Conservation (phyloP, 1,284 basidiomycete genomes). For the Xanthoconium separans region DNA sequence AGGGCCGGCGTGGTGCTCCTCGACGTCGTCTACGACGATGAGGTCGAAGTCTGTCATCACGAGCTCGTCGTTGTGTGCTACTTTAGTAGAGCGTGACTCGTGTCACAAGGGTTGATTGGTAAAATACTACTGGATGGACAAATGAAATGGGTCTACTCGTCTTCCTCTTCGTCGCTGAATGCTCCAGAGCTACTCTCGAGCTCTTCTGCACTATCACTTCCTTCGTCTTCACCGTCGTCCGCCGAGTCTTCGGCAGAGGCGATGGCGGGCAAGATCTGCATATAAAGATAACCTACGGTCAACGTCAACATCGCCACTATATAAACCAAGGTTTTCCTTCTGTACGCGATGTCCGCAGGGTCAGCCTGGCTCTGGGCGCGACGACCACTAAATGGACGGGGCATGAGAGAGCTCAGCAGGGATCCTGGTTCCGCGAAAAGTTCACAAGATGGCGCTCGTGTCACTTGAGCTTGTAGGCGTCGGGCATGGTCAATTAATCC, state of each 20-base stretch:
- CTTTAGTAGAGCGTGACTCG: slow-evolving; percentile 13
- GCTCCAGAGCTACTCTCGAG: slow-evolving; percentile 4
- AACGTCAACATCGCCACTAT: slow-evolving; percentile 25
- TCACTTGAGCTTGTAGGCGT: slow-evolving; percentile 41
- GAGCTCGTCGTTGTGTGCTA: too few species aligned
- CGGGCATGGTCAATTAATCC: slow-evolving; percentile 55
- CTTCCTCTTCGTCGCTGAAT: slow-evolving; percentile 10
- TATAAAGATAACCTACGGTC: slow-evolving; percentile 2
- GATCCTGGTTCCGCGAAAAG: slow-evolving; percentile 13
- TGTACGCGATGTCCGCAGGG: slow-evolving; percentile 35
- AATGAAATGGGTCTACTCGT: background rate
- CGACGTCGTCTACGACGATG: slow-evolving; percentile 63
- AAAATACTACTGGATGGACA: background rate
- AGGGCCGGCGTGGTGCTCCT: slow-evolving; percentile 33
- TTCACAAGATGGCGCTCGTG: slow-evolving; percentile 22
- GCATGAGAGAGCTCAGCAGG: slow-evolving; percentile 23
- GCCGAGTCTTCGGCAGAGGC: background rate
- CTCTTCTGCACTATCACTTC: slow-evolving; percentile 1
- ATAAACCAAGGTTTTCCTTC: slow-evolving; percentile 38
- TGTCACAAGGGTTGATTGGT: slow-evolving; percentile 6
- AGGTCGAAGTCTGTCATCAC: slow-evolving; percentile 57
- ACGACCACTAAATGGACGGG: slow-evolving; percentile 8
- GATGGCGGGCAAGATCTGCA: background rate
- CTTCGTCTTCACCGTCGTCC: background rate
- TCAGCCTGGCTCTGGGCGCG: slow-evolving; percentile 11